Percentiles rank a stretch among this genome's conserved stretches.
These are phyloP conservation scores for Babesia bovis DNA, from an alignment of 169 alveolate genomes.

Conservation along the genomic window DNA sequence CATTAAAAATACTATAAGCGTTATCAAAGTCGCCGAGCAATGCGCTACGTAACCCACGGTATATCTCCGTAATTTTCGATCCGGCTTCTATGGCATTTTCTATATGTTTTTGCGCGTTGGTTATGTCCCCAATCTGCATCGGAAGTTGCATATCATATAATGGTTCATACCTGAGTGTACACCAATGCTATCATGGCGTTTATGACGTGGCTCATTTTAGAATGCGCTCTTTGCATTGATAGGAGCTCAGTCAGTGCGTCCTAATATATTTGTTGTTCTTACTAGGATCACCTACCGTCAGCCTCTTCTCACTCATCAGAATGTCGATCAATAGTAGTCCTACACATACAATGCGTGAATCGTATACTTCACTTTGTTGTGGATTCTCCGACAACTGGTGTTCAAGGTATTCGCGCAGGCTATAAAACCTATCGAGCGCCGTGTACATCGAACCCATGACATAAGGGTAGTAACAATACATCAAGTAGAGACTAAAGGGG, in stretches of 20 bases:
- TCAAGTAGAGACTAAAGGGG: constrained; percentile 46
- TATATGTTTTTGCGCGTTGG: constrained; percentile 32
- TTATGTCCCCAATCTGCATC: constrained; percentile 30
- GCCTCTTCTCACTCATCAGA: constrained; percentile 22
- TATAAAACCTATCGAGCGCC: constrained; percentile 26
- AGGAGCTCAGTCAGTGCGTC: constrained; percentile 34
- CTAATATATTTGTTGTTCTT: not conserved
- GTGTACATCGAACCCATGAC: constrained; percentile 44
- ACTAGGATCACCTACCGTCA: constrained; percentile 1
- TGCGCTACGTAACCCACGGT: constrained; percentile 28
- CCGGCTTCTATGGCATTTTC: constrained; percentile 14
- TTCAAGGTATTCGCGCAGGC: constrained; percentile 14
- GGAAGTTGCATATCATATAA: not conserved
- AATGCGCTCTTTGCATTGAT: constrained; percentile 4
- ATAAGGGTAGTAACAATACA: constrained; percentile 56
- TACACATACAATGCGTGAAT: constrained; percentile 25
- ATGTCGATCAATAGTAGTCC: constrained; percentile 36
- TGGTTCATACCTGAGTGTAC: constrained; percentile 41
- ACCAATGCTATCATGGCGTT: constrained; percentile 28
- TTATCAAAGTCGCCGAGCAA: constrained; percentile 32
- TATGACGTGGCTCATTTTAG: constrained; percentile 8
- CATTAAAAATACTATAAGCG: constrained; percentile 7
- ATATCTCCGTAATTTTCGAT: not conserved
- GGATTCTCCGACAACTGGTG: not conserved
- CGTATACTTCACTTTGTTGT: not conserved